These are phyloP conservation scores for Fraxinus quadrangulata DNA, from an alignment of 257 asterid species.

Conservation along the genomic window DNA sequence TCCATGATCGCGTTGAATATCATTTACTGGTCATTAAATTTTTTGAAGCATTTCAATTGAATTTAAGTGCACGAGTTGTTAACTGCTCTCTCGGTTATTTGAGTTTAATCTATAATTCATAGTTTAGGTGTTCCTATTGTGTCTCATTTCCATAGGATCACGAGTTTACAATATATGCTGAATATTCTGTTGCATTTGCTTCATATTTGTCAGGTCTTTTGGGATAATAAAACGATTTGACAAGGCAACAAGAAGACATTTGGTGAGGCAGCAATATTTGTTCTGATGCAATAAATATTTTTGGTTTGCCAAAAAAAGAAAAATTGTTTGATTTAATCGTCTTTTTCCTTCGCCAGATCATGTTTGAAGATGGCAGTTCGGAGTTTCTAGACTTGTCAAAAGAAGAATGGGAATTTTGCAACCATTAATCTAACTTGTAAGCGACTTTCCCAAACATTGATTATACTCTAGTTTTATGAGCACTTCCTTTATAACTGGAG, in stretches of 20 bases:
- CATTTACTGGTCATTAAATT: neutral
- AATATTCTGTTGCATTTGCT: constrained; percentile 13
- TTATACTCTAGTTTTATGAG: neutral
- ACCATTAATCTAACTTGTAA: constrained; percentile 40
- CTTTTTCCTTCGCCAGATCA: constrained; percentile 50
- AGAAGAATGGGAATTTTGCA: constrained; percentile 80
- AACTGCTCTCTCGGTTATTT: constrained; percentile 8
- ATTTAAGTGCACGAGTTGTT: constrained; percentile 17
- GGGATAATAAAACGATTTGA: constrained; percentile 73
- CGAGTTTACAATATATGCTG: constrained; percentile 17
- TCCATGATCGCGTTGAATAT: neutral
- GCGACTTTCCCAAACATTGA: constrained; percentile 27
- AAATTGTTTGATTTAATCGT: neutral
- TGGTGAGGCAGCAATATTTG: constrained; percentile 56
- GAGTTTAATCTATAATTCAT: constrained; percentile 14
- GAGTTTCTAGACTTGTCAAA: constrained; percentile 75
- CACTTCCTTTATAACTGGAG: neutral
- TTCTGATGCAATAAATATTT: constrained; percentile 11
- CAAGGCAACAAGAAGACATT: constrained; percentile 60
- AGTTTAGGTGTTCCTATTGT: constrained; percentile 4
- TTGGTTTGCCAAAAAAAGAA: neutral
- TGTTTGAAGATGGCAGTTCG: constrained; percentile 79
- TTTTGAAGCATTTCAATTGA: constrained; percentile 13
- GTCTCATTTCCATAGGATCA: constrained; percentile 7
- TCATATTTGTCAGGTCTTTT: constrained; percentile 54